These are phyloP conservation scores for Cladorrhinum sp. DNA, from an alignment of 2,329 filamentous ascomycete genomes.

Conservation along the genomic window DNA sequence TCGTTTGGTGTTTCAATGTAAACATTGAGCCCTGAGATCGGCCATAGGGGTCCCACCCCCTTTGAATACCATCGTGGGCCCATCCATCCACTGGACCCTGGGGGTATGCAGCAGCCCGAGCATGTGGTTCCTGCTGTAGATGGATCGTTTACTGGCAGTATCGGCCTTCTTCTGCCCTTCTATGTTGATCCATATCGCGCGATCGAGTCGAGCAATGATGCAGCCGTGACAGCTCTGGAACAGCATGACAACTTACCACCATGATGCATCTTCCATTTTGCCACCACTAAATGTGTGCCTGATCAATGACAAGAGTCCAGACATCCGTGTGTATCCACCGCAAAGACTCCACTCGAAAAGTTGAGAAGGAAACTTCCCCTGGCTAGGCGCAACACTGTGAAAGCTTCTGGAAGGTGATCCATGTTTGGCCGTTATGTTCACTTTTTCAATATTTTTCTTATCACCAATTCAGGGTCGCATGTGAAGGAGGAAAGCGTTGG, in stretches of 20 bases:
- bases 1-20: conserved; percentile 8
- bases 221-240: not conserved
- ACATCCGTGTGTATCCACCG: not conserved
- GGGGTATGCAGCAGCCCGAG: no score
- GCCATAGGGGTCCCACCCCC: not conserved
- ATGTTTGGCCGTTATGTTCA: not conserved
- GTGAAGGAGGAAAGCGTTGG: not conserved
- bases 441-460: not conserved
- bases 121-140: not conserved
- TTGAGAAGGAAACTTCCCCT: not conserved
- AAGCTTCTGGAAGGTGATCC: not conserved
- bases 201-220: not conserved
- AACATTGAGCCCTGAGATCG: not conserved
- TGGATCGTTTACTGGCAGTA: no score
- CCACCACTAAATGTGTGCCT: not conserved
- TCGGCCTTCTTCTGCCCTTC: not conserved
- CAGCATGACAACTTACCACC: not conserved
- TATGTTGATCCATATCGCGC: not conserved
- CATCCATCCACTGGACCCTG: no score
- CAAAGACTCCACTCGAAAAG: not conserved
- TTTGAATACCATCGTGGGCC: no score
- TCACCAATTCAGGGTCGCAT: not conserved
- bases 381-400: not conserved
- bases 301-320: not conserved
- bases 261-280: not conserved